Evolutionary conservation across 169 alveolate species (phyloP).

Genomic region (Plasmodium gaboni): DNA sequence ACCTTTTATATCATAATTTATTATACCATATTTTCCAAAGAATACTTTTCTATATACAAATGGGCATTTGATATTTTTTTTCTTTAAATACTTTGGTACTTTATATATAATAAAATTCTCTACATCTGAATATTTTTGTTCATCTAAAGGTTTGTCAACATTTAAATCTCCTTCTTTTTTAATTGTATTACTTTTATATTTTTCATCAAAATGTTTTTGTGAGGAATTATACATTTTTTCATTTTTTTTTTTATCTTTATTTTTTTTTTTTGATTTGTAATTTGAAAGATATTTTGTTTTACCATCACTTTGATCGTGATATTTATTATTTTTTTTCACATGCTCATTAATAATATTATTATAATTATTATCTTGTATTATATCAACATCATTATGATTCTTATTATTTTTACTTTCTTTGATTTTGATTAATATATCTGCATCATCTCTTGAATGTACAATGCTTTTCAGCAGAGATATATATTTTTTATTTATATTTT

Average conservation of each 20-base stretch:
- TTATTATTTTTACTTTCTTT: no score
- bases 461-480: constrained; percentile 22
- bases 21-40: constrained; percentile 82
- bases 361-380: no score
- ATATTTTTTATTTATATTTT: constrained; percentile 8
- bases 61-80: constrained; percentile 82
- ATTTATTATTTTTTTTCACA: no score
- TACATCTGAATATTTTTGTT: not conserved
- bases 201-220: not conserved
- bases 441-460: constrained; percentile 24
- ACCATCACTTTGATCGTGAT: no score
- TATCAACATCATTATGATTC: no score
- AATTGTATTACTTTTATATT: not conserved
- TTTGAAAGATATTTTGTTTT: not conserved
- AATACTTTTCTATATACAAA: constrained; percentile 79
- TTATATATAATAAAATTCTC: constrained; percentile 65
- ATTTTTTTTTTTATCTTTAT: not conserved
- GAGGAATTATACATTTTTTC: not conserved
- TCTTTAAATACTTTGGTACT: constrained; percentile 82
- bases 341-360: no score
- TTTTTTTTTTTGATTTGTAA: not conserved
- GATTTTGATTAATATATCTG: not conserved
- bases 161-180: not conserved
- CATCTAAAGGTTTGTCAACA: not conserved
- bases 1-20: constrained; percentile 82